Percentiles rank a stretch among this genome's conserved stretches.
Evolutionary conservation across 371 early-diverging fungal genomes (phyloP).

Genomic region (Syncephalastrum contaminatum): DNA sequence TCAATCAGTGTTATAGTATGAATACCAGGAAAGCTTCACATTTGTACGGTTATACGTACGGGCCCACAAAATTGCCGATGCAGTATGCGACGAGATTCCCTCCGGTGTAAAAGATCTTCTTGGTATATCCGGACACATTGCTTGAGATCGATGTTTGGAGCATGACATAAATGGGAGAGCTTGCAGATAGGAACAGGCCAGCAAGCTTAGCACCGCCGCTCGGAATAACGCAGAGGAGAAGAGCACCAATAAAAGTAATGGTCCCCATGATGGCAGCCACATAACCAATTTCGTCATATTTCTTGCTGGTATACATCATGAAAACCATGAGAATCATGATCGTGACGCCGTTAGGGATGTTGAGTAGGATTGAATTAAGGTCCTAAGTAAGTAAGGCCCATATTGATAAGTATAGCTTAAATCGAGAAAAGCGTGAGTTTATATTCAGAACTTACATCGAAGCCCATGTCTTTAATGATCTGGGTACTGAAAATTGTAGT

Average conservation of each 20-base stretch:
- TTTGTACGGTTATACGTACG: too few species aligned
- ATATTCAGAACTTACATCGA: constrained; percentile 19
- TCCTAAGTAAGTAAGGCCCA: neutral
- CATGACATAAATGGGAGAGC: constrained; percentile 10
- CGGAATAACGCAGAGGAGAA: constrained; percentile 12
- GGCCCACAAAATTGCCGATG: too few species aligned
- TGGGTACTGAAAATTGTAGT: constrained; percentile 30
- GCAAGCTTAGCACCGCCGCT: constrained; percentile 5
- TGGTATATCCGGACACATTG: constrained; percentile 21
- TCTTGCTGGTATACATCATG: constrained; percentile 1
- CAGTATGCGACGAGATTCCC: constrained; percentile 12
- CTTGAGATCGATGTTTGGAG: constrained; percentile 11
- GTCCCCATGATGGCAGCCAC: constrained; percentile 5
- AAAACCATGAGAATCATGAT: constrained; percentile 5
- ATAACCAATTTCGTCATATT: constrained; percentile 9
- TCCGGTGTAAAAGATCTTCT: constrained; percentile 20
- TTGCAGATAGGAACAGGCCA: constrained; percentile 13
- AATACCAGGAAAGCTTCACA: constrained; percentile 22
- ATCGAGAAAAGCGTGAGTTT: too few species aligned
- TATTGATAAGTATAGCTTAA: neutral
- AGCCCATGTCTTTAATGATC: constrained; percentile 31
- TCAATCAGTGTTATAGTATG: neutral
- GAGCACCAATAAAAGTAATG: constrained; percentile 12
- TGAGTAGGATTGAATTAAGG: constrained; percentile 11
- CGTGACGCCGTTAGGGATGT: constrained; percentile 14